A percentile compares a stretch with the other conserved stretches of the same genome.
phyloP scores from a whole-genome alignment of 1,139 yeast species.

The Geotrichum bryndzae region DNA sequence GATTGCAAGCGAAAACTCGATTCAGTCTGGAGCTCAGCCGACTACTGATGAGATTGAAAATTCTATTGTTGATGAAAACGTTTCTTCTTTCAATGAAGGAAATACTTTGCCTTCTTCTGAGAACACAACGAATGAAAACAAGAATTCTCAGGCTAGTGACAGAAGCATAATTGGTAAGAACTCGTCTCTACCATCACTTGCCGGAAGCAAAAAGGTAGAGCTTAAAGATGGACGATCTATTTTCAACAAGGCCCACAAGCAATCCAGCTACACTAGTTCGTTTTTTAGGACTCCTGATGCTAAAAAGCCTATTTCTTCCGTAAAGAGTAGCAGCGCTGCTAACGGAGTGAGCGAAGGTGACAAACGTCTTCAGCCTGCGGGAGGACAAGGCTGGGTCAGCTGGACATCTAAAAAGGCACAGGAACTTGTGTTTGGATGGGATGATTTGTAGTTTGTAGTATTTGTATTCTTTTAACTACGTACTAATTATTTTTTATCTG shows the following conservation, averaged over 20 bases:
- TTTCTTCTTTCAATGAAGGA: slow-evolving; percentile 4
- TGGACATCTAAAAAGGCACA: slow-evolving; percentile 36
- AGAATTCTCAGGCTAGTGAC: not conserved
- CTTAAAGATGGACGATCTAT: slow-evolving; percentile 29
- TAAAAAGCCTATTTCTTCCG: not conserved
- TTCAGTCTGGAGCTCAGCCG: slow-evolving; percentile 7
- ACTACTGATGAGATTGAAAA: slow-evolving; percentile 7
- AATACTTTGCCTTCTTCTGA: not conserved
- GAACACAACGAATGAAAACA: not conserved
- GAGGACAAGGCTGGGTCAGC: slow-evolving; percentile 32
- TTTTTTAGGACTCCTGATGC: slow-evolving; percentile 7
- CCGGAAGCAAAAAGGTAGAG: slow-evolving; percentile 23
- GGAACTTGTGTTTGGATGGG: slow-evolving; percentile 50
- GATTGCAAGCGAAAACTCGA: slow-evolving; percentile 22
- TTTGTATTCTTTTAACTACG: not conserved
- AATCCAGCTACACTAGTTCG: slow-evolving; percentile 18
- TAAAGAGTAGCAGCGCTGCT: not conserved
- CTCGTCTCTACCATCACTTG: slow-evolving; percentile 20
- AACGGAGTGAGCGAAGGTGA: slow-evolving; percentile 6
- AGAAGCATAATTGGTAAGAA: slow-evolving; percentile 22
- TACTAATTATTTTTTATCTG: not conserved
- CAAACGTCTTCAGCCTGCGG: slow-evolving; percentile 10
- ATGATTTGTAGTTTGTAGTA: slow-evolving; percentile 37
- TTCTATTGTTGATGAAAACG: not conserved
- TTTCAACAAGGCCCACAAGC: slow-evolving; percentile 22